Conservation (phyloP, 208 protist genomes). For the Wallacemonas rigidus region DNA sequence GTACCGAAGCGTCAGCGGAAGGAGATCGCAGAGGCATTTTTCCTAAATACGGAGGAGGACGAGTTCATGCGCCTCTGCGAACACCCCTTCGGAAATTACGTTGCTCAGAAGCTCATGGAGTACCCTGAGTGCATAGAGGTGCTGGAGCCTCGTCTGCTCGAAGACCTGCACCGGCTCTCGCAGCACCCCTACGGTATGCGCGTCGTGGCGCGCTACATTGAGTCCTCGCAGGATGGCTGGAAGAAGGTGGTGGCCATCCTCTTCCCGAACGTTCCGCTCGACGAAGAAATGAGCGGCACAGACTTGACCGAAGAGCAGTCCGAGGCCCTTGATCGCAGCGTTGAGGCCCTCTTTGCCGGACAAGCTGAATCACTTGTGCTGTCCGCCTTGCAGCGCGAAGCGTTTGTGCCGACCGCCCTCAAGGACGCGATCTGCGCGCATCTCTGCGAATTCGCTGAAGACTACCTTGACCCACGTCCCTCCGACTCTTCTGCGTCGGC, state of each 20-base stretch:
- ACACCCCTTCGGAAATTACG: constrained; percentile 86
- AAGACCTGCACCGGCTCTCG: constrained; percentile 38
- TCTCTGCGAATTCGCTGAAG: constrained; percentile 60
- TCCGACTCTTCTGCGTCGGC: not conserved
- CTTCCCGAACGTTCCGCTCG: constrained; percentile 29
- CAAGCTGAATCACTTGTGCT: constrained; percentile 70
- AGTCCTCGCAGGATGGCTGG: constrained; percentile 42
- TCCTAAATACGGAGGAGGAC: constrained; percentile 78
- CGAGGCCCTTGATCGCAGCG: constrained; percentile 36
- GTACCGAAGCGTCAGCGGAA: constrained; percentile 69
- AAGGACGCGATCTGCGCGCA: constrained; percentile 83
- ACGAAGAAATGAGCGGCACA: constrained; percentile 10
- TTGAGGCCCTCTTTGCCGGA: constrained; percentile 42
- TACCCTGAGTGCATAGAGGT: constrained; percentile 61
- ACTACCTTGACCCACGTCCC: constrained; percentile 48
- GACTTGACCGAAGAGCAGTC: constrained; percentile 29
- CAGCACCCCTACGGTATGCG: constrained; percentile 72
- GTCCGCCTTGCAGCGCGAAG: constrained; percentile 64
- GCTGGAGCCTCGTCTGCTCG: constrained; percentile 51
- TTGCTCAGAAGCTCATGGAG: constrained; percentile 87
- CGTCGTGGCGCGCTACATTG: constrained; percentile 78
- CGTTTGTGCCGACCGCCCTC: constrained; percentile 47
- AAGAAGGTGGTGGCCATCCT: constrained; percentile 35
- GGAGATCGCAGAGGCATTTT: constrained; percentile 85
- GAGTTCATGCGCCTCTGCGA: constrained; percentile 75